Evolutionary conservation across 345 rosid species (phyloP).

Genomic region (Lumnitzera racemosa): DNA sequence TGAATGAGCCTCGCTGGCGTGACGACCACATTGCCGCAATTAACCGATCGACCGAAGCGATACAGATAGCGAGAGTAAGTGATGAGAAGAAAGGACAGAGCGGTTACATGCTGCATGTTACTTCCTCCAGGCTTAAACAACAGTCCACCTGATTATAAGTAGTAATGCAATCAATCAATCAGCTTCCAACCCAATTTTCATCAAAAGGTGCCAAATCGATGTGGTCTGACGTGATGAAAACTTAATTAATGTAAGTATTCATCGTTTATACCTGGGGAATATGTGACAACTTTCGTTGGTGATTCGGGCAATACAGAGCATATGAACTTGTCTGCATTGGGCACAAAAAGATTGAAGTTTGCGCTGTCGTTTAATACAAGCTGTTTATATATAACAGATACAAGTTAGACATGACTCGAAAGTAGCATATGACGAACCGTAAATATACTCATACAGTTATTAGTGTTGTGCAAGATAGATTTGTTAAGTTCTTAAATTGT

Average conservation of each 20-base stretch:
- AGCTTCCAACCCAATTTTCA: too few relatives aligned
- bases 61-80: slow-evolving; percentile 36
- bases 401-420: too few relatives aligned
- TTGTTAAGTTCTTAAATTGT: too few relatives aligned
- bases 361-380: slow-evolving; percentile 9
- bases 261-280: slow-evolving; percentile 32
- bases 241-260: too few relatives aligned
- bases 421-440: too few relatives aligned
- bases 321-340: slow-evolving; percentile 29
- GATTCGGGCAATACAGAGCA: slow-evolving; percentile 51
- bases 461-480: too few relatives aligned
- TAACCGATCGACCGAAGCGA: slow-evolving; percentile 6
- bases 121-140: slow-evolving; percentile 41
- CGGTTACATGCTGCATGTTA: slow-evolving; percentile 47
- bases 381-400: slow-evolving; percentile 4
- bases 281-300: slow-evolving; percentile 32
- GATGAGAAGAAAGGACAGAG: slow-evolving; percentile 37
- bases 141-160: slow-evolving; percentile 31
- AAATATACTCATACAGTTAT: too few relatives aligned
- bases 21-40: slow-evolving; percentile 24
- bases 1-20: slow-evolving; percentile 23
- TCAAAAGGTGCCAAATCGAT: too few relatives aligned
- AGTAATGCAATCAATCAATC: too few relatives aligned
- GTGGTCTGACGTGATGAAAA: too few relatives aligned
- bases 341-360: slow-evolving; percentile 12